Conservation (phyloP, 108 stramenopile species). For the Craspedostauros australis region DNA sequence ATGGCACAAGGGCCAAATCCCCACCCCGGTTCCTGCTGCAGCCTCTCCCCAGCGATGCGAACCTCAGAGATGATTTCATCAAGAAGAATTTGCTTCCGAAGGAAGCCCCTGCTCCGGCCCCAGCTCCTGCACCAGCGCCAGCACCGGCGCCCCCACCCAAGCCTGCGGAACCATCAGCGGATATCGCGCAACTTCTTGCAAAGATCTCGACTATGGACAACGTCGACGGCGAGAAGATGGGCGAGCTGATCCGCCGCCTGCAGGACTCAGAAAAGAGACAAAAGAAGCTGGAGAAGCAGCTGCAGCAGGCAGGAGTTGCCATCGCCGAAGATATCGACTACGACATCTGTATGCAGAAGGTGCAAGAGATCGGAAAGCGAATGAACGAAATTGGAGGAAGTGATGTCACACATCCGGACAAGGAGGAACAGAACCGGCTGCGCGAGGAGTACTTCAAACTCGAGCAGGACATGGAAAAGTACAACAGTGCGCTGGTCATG, state of each 20-base stretch:
- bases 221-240: constrained; percentile 35
- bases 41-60: constrained; percentile 21
- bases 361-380: constrained; percentile 41
- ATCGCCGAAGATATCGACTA: constrained; percentile 60
- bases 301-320: constrained; percentile 39
- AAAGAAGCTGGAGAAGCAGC: constrained; percentile 45
- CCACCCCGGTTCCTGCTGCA: constrained; percentile 34
- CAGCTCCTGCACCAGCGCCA: constrained; percentile 5
- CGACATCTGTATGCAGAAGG: constrained; percentile 33
- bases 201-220: constrained; percentile 30
- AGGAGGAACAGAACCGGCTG: constrained; percentile 44
- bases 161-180: constrained; percentile 12
- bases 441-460: constrained; percentile 61
- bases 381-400: constrained; percentile 55
- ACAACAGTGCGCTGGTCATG: constrained; percentile 38
- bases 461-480: constrained; percentile 62
- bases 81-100: constrained; percentile 31
- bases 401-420: constrained; percentile 44
- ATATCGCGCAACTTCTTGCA: constrained; percentile 24
- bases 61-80: constrained; percentile 31
- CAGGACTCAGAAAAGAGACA: constrained; percentile 38
- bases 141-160: constrained; percentile 2
- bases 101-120: constrained; percentile 11
- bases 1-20: no score
- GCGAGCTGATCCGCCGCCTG: constrained; percentile 29